Evolutionary conservation across 176 grass and related monocot genomes (phyloP).

Genomic region (Triticum urartu): DNA sequence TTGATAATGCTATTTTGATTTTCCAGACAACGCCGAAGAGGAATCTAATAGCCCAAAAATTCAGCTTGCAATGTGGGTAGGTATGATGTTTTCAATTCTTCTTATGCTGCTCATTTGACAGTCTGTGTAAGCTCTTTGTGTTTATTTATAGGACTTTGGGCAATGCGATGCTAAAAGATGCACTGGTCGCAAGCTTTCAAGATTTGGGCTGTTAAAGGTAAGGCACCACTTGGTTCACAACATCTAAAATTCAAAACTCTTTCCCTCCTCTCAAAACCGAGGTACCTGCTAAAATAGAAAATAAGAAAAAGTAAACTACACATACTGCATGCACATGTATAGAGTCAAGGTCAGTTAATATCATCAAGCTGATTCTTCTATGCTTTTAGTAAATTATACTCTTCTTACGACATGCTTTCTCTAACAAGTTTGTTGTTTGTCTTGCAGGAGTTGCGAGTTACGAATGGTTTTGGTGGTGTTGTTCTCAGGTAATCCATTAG

Average conservation of each 20-base stretch:
- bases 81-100: constrained; percentile 20
- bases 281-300: neutral
- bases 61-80: constrained; percentile 99
- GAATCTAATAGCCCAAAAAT: constrained; percentile 56
- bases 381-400: neutral
- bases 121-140: neutral
- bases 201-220: constrained; percentile 91
- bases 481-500: constrained; percentile 67
- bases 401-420: neutral
- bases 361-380: neutral
- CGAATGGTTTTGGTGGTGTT: constrained; percentile 83
- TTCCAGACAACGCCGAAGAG: constrained; percentile 47
- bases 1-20: constrained; percentile 8
- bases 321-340: neutral
- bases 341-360: neutral
- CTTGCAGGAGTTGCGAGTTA: constrained; percentile 85
- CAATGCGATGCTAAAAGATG: constrained; percentile 93
- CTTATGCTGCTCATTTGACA: neutral
- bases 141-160: constrained; percentile 73
- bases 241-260: neutral
- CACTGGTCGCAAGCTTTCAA: constrained; percentile 92
- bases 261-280: neutral
- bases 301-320: neutral
- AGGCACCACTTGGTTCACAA: neutral
- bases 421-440: constrained; percentile 21